Conservation (phyloP, 345 rosid genomes). For the Brassica juncea region DNA sequence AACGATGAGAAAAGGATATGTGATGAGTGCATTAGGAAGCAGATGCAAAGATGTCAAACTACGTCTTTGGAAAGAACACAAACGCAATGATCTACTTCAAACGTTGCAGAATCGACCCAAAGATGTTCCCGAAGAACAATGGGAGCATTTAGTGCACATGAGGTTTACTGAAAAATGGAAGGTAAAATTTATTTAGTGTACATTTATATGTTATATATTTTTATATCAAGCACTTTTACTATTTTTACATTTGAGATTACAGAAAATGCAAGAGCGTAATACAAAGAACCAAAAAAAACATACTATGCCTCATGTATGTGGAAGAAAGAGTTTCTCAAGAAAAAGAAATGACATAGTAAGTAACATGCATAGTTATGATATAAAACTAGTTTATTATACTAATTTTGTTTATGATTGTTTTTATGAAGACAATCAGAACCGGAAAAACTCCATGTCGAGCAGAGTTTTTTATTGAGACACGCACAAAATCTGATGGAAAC, state of each 20-base stretch:
- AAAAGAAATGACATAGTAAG: background rate
- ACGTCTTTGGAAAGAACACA: background rate
- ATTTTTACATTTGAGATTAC: background rate
- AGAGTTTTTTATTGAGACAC: too few relatives aligned
- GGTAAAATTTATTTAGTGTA: background rate
- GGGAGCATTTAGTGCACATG: background rate
- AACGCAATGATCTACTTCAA: background rate
- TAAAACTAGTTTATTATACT: background rate
- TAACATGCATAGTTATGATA: too few relatives aligned
- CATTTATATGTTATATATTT: background rate
- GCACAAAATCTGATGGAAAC: background rate
- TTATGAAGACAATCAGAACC: background rate
- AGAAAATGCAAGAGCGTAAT: background rate
- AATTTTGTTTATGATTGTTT: background rate
- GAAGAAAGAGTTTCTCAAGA: background rate
- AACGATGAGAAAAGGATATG: background rate
- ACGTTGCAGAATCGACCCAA: background rate
- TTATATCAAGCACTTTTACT: background rate
- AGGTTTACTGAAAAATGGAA: background rate
- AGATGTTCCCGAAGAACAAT: background rate
- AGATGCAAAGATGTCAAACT: slow-evolving; percentile 2
- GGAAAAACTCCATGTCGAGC: too few relatives aligned
- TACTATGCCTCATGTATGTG: background rate
- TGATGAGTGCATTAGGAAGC: background rate
- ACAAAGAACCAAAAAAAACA: background rate